These are phyloP conservation scores for Xylaria digitata DNA, from an alignment of 2,329 filamentous ascomycete genomes.

Conservation along the genomic window DNA sequence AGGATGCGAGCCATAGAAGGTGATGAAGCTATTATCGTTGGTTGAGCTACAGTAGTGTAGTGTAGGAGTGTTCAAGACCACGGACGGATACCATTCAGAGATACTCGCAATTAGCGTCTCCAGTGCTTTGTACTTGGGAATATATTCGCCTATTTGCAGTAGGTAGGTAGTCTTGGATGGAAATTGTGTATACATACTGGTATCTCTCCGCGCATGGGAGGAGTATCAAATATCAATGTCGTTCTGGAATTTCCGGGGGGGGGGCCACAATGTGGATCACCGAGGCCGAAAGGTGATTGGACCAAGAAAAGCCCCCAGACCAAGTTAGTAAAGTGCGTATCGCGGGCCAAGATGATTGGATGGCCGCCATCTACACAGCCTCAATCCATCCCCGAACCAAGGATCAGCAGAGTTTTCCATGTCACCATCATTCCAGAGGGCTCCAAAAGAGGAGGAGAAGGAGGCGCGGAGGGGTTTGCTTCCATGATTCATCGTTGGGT, in stretches of 20 bases:
- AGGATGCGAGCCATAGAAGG: slow-evolving; percentile 1
- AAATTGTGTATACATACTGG: no score
- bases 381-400: slow-evolving; percentile 42
- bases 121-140: no score
- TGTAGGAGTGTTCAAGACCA: neutral
- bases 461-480: neutral
- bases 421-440: slow-evolving; percentile 1
- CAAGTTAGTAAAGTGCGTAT: slow-evolving; percentile 39
- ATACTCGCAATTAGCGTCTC: no score
- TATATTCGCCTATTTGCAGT: no score
- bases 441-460: neutral
- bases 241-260: slow-evolving; percentile 27
- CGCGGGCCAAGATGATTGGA: slow-evolving; percentile 42
- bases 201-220: no score
- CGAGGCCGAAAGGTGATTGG: slow-evolving; percentile 19
- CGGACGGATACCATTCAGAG: no score
- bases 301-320: slow-evolving; percentile 6
- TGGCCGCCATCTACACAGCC: slow-evolving; percentile 43
- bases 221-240: slow-evolving; percentile 7
- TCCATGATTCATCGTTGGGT: no score
- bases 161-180: no score
- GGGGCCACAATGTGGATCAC: slow-evolving; percentile 1
- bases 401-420: slow-evolving; percentile 29
- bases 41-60: no score
- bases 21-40: neutral